A percentile compares a stretch with the other conserved stretches of the same genome.
Conservation (phyloP, 2,329 filamentous ascomycete species). For the Teratosphaeria zuluensis region DNA sequence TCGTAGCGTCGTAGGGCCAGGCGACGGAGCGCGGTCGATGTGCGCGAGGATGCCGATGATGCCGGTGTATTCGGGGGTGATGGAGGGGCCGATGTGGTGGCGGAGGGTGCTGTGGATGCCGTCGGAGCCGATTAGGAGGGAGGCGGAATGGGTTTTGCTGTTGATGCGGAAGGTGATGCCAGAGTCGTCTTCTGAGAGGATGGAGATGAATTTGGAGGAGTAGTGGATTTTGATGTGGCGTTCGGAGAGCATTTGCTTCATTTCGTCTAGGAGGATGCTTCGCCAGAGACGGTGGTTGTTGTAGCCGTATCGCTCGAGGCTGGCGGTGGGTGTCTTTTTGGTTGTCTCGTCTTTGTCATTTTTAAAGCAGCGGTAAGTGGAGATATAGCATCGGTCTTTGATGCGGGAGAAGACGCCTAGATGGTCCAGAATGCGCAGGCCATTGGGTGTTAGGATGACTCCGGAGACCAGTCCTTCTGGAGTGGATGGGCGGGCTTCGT, state of each 20-base stretch:
- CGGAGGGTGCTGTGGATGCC: slow-evolving; percentile 19
- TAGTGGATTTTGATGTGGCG: slow-evolving; percentile 37
- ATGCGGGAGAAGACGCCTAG: slow-evolving; percentile 42
- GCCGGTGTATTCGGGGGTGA: slow-evolving; percentile 16
- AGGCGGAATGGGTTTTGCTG: slow-evolving; percentile 5
- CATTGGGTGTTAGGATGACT: slow-evolving; percentile 52
- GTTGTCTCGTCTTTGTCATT: slow-evolving; percentile 21
- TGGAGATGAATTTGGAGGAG: slow-evolving; percentile 37
- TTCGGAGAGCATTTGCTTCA: slow-evolving; percentile 34
- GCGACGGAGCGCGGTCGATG: slow-evolving; percentile 12
- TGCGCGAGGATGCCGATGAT: slow-evolving; percentile 13
- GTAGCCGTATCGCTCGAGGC: slow-evolving; percentile 41
- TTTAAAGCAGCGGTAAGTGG: slow-evolving; percentile 41
- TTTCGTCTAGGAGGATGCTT: slow-evolving; percentile 40
- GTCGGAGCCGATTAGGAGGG: slow-evolving; percentile 18
- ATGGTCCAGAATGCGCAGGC: slow-evolving; percentile 43
- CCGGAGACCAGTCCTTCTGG: slow-evolving; percentile 10
- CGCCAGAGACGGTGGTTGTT: slow-evolving; percentile 38
- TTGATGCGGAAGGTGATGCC: slow-evolving; percentile 11
- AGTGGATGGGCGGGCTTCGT: slow-evolving; percentile 10
- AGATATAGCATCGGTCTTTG: slow-evolving; percentile 39
- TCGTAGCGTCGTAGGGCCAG: slow-evolving; percentile 17
- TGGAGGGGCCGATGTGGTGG: slow-evolving; percentile 25
- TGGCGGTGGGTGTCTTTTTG: slow-evolving; percentile 10
- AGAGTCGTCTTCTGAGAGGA: slow-evolving; percentile 19